These are phyloP conservation scores for Capronia coronata DNA, from an alignment of 2,329 filamentous ascomycete species.

Conservation along the genomic window DNA sequence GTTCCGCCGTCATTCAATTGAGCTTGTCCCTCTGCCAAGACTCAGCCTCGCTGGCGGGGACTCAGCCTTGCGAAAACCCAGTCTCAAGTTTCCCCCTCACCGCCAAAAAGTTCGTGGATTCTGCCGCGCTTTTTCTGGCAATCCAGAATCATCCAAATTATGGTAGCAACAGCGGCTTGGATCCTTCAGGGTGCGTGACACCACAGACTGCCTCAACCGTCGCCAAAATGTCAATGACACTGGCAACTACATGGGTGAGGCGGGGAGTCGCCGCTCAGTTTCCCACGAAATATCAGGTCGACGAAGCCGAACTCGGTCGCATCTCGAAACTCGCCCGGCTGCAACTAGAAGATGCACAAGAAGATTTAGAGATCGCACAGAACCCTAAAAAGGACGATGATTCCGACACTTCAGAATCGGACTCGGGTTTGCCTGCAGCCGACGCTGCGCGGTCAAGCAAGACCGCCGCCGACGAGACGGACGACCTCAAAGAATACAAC, in stretches of 20 bases:
- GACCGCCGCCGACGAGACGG: slow-evolving; percentile 55
- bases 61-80: slow-evolving; percentile 9
- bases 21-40: not conserved
- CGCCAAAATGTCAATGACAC: slow-evolving; percentile 59
- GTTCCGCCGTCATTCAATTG: slow-evolving; percentile 1
- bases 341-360: slow-evolving; percentile 85
- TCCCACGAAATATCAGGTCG: slow-evolving; percentile 66
- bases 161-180: not conserved
- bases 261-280: slow-evolving; percentile 70
- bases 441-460: slow-evolving; percentile 3
- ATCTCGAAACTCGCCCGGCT: slow-evolving; percentile 68
- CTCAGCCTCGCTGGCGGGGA: slow-evolving; percentile 5
- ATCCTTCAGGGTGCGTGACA: no score
- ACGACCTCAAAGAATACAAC: slow-evolving; percentile 92
- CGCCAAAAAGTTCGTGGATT: slow-evolving; percentile 18
- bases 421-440: slow-evolving; percentile 20
- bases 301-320: slow-evolving; percentile 68
- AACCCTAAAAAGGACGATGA: slow-evolving; percentile 36
- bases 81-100: slow-evolving; percentile 8
- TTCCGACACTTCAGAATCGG: slow-evolving; percentile 26
- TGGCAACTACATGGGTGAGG: slow-evolving; percentile 68
- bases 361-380: slow-evolving; percentile 55
- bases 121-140: slow-evolving; percentile 16
- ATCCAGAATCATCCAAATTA: not conserved
- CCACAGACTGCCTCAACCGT: not conserved